A percentile compares a stretch with the other conserved stretches of the same genome.
These are phyloP conservation scores for Spatholobus suberectus DNA, from an alignment of 306 rosid genomes.

Conservation along the genomic window DNA sequence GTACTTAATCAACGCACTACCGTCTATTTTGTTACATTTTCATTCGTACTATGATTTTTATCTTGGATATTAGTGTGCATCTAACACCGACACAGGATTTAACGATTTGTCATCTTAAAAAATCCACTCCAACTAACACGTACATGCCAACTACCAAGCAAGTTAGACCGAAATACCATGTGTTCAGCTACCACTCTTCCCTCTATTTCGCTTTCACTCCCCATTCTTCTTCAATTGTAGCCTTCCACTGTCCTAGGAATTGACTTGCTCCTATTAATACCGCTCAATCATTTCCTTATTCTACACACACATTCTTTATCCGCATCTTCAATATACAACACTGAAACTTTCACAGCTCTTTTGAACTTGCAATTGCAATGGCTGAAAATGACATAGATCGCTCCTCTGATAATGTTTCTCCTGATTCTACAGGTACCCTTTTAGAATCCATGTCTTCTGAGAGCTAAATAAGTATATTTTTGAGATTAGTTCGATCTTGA, in stretches of 20 bases:
- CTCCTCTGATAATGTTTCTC: conserved; percentile 54
- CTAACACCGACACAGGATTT: conserved; percentile 7
- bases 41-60: neutral
- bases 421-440: conserved; percentile 67
- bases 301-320: neutral
- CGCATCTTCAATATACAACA: neutral
- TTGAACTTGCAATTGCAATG: conserved; percentile 48
- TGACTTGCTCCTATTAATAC: conserved; percentile 6
- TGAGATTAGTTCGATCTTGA: neutral
- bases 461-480: neutral
- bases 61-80: neutral
- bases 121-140: conserved; percentile 7
- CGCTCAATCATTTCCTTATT: neutral
- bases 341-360: conserved; percentile 22
- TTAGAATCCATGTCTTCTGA: conserved; percentile 13
- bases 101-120: neutral
- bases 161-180: neutral
- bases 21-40: neutral
- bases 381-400: conserved; percentile 63
- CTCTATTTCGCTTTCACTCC: neutral
- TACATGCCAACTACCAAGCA: conserved; percentile 15
- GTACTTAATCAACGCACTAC: neutral
- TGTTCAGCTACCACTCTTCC: conserved; percentile 21
- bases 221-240: neutral
- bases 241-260: neutral